A percentile compares a stretch with the other conserved stretches of the same genome.
Conservation (phyloP, 306 rosid genomes). For the Betula pendula region DNA sequence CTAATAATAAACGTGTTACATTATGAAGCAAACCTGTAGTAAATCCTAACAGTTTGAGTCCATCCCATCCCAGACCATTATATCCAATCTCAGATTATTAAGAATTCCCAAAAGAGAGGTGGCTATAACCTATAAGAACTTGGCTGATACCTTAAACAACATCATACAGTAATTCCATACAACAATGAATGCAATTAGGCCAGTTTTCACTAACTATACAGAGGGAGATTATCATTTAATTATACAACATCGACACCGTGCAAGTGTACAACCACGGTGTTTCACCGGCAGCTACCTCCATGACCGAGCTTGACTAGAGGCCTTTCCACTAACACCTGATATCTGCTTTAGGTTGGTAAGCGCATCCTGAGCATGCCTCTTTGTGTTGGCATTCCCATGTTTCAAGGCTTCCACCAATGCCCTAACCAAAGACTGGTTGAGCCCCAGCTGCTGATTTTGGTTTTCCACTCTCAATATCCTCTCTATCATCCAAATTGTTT, state of each 20-base stretch:
- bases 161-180: not conserved
- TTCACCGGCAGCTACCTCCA: constrained; percentile 15
- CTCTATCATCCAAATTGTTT: constrained; percentile 52
- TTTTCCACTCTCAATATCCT: constrained; percentile 50
- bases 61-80: not conserved
- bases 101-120: not conserved
- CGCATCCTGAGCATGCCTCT: constrained; percentile 49
- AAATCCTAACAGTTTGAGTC: not conserved
- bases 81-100: not conserved
- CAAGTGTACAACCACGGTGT: not conserved
- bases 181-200: constrained; percentile 10
- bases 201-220: constrained; percentile 21
- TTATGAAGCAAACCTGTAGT: not conserved
- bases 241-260: constrained; percentile 7
- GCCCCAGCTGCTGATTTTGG: constrained; percentile 35
- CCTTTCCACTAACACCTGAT: constrained; percentile 39
- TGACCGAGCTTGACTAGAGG: constrained; percentile 31
- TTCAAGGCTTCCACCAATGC: constrained; percentile 56
- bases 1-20: not conserved
- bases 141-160: not conserved
- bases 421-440: constrained; percentile 51
- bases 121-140: not conserved
- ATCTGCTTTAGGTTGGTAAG: constrained; percentile 50
- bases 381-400: constrained; percentile 48
- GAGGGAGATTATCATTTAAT: constrained; percentile 12